Evolutionary conservation across 768 basidiomycete genomes (phyloP).

Genomic region (Pisolithus microcarpus): DNA sequence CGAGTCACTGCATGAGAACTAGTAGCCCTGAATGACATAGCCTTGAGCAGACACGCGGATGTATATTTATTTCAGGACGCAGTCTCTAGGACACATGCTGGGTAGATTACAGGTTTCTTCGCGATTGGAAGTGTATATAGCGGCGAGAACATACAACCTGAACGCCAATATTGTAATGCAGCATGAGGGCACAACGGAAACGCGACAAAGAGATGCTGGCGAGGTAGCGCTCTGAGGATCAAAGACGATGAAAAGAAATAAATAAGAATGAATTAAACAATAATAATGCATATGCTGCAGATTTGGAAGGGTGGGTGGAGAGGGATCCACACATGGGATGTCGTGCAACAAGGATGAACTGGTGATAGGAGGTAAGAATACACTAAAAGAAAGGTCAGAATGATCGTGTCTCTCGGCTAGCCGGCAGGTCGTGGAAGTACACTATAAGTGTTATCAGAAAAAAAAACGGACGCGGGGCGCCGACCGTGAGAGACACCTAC

Average conservation of each 20-base stretch:
- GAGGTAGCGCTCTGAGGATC: constrained; percentile 3
- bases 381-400: constrained; percentile 12
- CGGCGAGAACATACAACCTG: not conserved
- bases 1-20: not conserved
- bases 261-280: constrained; percentile 29
- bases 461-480: not conserved
- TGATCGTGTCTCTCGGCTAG: not conserved
- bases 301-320: not conserved
- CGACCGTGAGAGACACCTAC: constrained; percentile 14
- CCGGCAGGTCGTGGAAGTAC: constrained; percentile 2
- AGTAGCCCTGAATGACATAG: constrained; percentile 6
- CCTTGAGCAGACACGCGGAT: not conserved
- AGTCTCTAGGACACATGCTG: constrained; percentile 13
- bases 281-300: constrained; percentile 30
- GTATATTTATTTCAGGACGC: not conserved
- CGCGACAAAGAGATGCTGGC: constrained; percentile 10
- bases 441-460: constrained; percentile 1
- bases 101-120: constrained; percentile 14
- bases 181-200: not conserved
- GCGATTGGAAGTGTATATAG: constrained; percentile 2
- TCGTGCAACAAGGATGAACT: constrained; percentile 7
- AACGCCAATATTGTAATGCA: not conserved
- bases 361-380: constrained; percentile 7
- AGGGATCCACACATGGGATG: constrained; percentile 3
- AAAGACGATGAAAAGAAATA: constrained; percentile 4